Percentiles rank a stretch among this genome's conserved stretches.
phyloP scores from a whole-genome alignment of 2,329 filamentous ascomycete genomes.

The Fusarium sp. region DNA sequence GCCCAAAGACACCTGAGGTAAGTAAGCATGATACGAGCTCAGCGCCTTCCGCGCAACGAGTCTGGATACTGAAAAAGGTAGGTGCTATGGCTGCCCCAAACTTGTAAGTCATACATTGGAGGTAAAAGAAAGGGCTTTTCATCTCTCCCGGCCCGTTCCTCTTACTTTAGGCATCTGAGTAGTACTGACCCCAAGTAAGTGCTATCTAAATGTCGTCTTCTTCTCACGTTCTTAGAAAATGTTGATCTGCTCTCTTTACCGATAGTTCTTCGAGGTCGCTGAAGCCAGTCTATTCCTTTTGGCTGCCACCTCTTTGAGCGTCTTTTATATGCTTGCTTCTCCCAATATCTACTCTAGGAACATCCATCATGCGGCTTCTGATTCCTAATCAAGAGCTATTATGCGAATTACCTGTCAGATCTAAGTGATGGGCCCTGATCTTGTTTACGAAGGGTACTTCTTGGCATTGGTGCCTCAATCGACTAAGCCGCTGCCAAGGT shows the following conservation, averaged over 20 bases:
- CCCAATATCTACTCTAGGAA: background rate
- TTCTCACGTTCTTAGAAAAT: background rate
- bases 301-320: background rate
- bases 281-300: background rate
- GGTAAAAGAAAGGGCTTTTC: background rate
- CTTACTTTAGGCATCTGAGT: background rate
- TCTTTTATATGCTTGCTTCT: background rate
- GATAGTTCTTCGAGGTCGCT: background rate
- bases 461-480: constrained; percentile 29
- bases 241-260: background rate
- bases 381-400: background rate
- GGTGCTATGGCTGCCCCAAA: background rate
- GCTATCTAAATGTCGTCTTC: background rate
- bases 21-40: background rate
- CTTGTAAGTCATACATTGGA: background rate
- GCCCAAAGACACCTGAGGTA: no score
- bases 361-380: background rate
- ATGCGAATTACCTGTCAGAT: background rate
- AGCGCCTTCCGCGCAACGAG: background rate
- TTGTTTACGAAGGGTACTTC: constrained; percentile 1
- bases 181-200: background rate
- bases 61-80: background rate
- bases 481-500: constrained; percentile 39
- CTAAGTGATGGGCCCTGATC: background rate
- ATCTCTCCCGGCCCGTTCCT: background rate